Conservation (phyloP, 148 eudicot species). For the Dysphania ambrosioides region DNA sequence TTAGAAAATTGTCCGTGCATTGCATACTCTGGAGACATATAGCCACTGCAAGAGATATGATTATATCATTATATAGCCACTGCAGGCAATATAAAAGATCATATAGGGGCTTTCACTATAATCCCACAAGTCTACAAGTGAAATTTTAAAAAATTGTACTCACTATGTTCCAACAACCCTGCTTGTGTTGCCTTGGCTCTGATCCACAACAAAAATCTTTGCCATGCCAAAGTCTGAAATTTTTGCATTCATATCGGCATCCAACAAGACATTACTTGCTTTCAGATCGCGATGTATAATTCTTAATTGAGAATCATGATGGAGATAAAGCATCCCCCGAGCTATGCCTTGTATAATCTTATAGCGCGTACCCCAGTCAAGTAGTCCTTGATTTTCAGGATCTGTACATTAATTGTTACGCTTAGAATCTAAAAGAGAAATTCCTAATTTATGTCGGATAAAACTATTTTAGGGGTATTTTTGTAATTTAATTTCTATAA, state of each 20-base stretch:
- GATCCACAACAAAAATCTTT: constrained; percentile 30
- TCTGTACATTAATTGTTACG: constrained; percentile 11
- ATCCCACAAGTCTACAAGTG: too few species aligned
- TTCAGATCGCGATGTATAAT: constrained; percentile 41
- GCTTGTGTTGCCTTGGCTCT: constrained; percentile 32
- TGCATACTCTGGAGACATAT: constrained; percentile 47
- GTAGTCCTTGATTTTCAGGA: not conserved
- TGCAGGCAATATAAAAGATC: too few species aligned
- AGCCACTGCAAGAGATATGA: constrained; percentile 26
- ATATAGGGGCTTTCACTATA: too few species aligned
- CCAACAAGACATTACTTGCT: constrained; percentile 36
- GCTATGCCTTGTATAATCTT: constrained; percentile 27
- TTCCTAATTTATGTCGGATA: too few species aligned
- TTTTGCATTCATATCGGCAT: constrained; percentile 35
- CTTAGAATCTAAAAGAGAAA: too few species aligned
- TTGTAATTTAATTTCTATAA: too few species aligned
- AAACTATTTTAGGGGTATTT: too few species aligned
- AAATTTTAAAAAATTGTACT: not conserved
- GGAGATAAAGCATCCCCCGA: constrained; percentile 31
- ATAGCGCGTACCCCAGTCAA: constrained; percentile 23
- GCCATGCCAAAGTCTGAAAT: constrained; percentile 42
- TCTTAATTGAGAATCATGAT: constrained; percentile 38
- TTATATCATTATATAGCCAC: too few species aligned
- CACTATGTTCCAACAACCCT: constrained; percentile 40
- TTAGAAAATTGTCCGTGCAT: constrained; percentile 33